Evolutionary conservation across 2,329 filamentous ascomycete genomes (phyloP), one percentile per base, ranked within the genome.

Genomic region (Aureobasidium sp.): DNA sequence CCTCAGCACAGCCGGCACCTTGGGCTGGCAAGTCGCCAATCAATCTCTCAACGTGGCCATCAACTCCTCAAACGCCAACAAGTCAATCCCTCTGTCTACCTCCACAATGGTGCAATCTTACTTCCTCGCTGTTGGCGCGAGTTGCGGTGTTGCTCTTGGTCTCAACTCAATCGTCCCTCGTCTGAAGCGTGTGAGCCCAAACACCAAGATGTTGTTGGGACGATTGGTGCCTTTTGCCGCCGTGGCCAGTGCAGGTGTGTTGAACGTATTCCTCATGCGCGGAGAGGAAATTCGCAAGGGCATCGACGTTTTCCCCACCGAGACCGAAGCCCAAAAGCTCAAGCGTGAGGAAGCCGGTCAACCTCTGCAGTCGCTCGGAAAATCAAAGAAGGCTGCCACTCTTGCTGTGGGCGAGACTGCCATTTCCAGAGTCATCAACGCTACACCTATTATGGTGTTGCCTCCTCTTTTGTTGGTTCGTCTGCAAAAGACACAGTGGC

Each of bases 211-310:
- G 42, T 85, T 95, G 22, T 85, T 97, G 2, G 82, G 85, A 61
- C 87, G 94, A n/a, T 84, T 99, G 9, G 92, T 97, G 7, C 94
- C 94, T 29, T 99, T 99, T 72, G 94, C 93, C 0, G 94, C 94
- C 14, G 94, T 99, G 12, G 93, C 93, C 34, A 89, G 86, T 63
- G 94, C 94, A 4, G 92, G 91, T 70, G 91, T 87, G 1, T 82
- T 99, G 65, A 99, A 99, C 76, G 94, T 97, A 29, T 95, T 97
- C 77, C 84, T 99, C 61, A 99, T 99, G 94, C 90, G 94, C 64
- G 88, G 91, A 66, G 93, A 97, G 75, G 94, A 99, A 78, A 97
- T 99, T 69, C 84, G 89, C 70, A 85, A 84, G 64, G 94, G 94
- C 58, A 99, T 99, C 71, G 90, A 97, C 74, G 86, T 99, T 41